Evolutionary conservation across 495 filamentous ascomycete species (phyloP), one percentile per base, ranked within the genome.

Genomic region (Jackrogersella minutella): DNA sequence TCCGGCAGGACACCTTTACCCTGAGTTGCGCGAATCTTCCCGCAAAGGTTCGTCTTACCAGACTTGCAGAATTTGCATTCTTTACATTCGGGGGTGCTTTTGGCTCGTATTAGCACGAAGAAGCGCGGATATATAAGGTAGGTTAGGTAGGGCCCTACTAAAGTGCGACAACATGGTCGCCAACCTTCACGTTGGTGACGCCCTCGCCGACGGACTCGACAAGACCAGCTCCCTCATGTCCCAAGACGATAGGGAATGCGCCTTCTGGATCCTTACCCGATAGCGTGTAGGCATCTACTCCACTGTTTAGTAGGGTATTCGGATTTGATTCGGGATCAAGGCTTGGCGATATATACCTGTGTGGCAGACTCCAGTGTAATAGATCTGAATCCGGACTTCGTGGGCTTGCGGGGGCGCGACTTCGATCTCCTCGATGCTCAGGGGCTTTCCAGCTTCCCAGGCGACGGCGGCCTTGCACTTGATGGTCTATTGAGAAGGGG

Each of bases 31-130:
- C 95, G 91, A 80, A 99, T 99, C 85, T 97, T 98, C 77, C 96
- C 95, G 82, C 95, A 99, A 51, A 99, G 91, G 81, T 99, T 99
- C 70, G 95, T 99, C 88, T 99, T 99, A 82, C 93, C 93, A 52
- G 94, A 97, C 77, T 89, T 91, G 89, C 95, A 99, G 88, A 99
- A 98, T 81, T 99, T 99, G 88, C 95, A 99, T 76, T 97, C 93
- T 50, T 83, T 79, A 84, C 95, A 99, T 82, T 99, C 95, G 59
- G 95, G 96, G 22, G 93, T 97, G 84, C 92, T 96, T 71, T 63
- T 21, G 19, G 19, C 16, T 26, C 19, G 51, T 41, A 58, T 64
- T 58, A 68, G 56, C 44, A 44, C 54, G 14, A 19, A 41, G 19
- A 21, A 13, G 40, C 10, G 9, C 19, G n/a, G 22, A 49, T 19